Evolutionary conservation across 78 protist genomes (phyloP).

Genomic region (Dictyostelium citrinum): DNA sequence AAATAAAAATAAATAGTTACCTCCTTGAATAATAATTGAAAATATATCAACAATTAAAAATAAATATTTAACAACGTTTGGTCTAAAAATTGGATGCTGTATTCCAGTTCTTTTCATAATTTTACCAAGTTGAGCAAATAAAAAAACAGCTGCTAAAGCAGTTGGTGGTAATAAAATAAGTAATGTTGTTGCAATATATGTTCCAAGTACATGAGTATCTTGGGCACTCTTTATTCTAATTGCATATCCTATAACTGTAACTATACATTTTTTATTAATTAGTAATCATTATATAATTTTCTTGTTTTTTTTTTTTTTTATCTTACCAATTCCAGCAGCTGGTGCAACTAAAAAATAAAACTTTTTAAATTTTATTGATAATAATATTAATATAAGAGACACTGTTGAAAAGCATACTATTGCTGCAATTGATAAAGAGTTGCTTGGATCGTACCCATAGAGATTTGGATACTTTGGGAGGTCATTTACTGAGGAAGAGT

Average conservation of each 20-base stretch:
- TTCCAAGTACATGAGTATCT: not conserved
- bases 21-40: constrained; percentile 16
- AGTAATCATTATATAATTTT: not conserved
- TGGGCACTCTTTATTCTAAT: not conserved
- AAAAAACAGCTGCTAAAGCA: constrained; percentile 3
- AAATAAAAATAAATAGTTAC: not conserved
- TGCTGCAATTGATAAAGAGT: not conserved
- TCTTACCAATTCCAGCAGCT: constrained; percentile 1
- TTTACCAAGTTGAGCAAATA: constrained; percentile 20
- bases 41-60: constrained; percentile 27
- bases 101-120: constrained; percentile 22
- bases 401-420: not conserved
- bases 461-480: constrained; percentile 14
- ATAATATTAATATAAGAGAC: not conserved
- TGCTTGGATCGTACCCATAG: constrained; percentile 1
- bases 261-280: not conserved
- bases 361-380: not conserved
- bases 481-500: not conserved
- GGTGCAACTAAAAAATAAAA: not conserved
- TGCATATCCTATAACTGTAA: not conserved
- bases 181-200: constrained; percentile 26
- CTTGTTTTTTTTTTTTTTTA: not conserved
- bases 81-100: constrained; percentile 4
- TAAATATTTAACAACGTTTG: constrained; percentile 34
- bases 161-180: constrained; percentile 50